Conservation (phyloP, 345 rosid species). For the Hibiscus tridactylites region DNA sequence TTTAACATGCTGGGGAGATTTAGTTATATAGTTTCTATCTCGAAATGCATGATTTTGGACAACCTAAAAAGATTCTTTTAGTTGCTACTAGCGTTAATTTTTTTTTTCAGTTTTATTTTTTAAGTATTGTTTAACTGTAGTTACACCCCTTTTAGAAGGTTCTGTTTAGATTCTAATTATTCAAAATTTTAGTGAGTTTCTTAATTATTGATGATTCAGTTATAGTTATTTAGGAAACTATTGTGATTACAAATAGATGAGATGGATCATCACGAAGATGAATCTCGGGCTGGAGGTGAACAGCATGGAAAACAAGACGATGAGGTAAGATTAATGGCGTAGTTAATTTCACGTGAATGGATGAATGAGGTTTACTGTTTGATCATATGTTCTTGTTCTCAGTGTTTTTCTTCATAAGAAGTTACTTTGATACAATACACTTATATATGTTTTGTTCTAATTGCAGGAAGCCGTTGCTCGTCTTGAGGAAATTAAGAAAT, state of each 20-base stretch:
- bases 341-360: neutral
- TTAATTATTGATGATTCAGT: neutral
- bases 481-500: constrained; percentile 79
- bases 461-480: constrained; percentile 85
- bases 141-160: neutral
- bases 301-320: constrained; percentile 55
- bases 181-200: neutral
- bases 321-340: constrained; percentile 39
- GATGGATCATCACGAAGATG: constrained; percentile 72
- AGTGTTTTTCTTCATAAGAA: neutral
- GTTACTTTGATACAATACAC: neutral
- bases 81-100: neutral
- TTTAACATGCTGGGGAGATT: neutral
- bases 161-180: neutral
- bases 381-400: neutral
- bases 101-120: neutral
- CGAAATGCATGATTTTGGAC: neutral
- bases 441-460: neutral
- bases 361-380: neutral
- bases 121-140: neutral
- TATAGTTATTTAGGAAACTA: neutral
- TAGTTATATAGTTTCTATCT: neutral
- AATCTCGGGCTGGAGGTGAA: constrained; percentile 34
- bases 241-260: neutral
- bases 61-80: neutral